These are phyloP conservation scores for Digitaria exilis DNA, from an alignment of 202 grass and related monocot genomes.

Conservation along the genomic window DNA sequence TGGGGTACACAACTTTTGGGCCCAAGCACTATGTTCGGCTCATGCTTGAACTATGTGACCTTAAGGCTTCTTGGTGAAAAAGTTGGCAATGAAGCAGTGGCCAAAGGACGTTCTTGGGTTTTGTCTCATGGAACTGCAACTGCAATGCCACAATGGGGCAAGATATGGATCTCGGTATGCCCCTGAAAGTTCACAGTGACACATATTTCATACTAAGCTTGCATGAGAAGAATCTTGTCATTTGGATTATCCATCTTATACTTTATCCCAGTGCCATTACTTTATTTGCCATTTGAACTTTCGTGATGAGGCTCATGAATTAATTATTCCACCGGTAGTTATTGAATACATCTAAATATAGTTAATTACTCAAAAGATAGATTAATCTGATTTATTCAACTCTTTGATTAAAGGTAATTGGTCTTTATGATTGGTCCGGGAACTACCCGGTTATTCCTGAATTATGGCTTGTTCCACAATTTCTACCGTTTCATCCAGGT, in stretches of 20 bases:
- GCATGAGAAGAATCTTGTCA: no score
- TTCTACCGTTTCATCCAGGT: not conserved
- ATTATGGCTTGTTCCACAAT: not conserved
- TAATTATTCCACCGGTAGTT: no score
- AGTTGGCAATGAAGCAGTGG: not conserved
- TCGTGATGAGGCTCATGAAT: no score
- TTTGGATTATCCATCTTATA: no score
- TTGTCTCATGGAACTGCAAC: not conserved
- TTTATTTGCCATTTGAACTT: no score
- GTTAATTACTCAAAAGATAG: no score
- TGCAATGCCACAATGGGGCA: not conserved
- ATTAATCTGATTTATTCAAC: no score
- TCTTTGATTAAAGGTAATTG: not conserved
- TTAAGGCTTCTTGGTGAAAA: not conserved
- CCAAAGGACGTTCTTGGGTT: not conserved
- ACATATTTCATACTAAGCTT: no score
- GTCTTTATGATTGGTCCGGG: not conserved
- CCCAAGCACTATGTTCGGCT: not conserved
- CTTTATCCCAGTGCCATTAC: no score
- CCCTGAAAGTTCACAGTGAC: no score
- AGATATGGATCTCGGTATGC: not conserved
- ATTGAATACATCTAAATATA: no score
- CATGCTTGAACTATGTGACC: not conserved
- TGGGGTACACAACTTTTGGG: not conserved
- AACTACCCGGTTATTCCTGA: not conserved